Base-by-base conservation (phyloP, 2,329 filamentous ascomycete species). In the Microcyclosporella mali region DNA sequence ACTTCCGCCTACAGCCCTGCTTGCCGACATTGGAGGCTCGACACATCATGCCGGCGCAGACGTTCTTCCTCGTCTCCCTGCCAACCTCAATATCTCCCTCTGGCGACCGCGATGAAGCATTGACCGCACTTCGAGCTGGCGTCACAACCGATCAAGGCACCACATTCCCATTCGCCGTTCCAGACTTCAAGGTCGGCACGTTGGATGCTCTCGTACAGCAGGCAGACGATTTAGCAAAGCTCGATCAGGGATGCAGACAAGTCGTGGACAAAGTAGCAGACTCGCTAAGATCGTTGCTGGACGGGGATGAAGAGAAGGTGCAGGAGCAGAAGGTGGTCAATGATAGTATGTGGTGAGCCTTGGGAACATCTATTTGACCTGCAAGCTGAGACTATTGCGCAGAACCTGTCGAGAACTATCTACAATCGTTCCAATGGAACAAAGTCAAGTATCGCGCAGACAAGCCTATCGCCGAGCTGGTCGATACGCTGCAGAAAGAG, bases 101-200 rank as follows among this genome's bases (percentile, higher is more conserved):
- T 38, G 78, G 79, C 69, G 79, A 90, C 69, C 77, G 77, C 59
- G 84, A 90, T 55, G 87, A 94, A 66, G 88, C 90, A 52, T 73
- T 95, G 54, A 77, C 81, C 36, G 78, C 87, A 34, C 70, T 98
- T 49, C 79, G 81, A 55, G 71, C 81, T 43, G 87, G 82, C 32
- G 75, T 95, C 42, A 74, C 79, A 37, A 70, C 78, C 44, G 86
- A 94, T 57, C 82, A 85, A 65, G 88, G 85, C 62, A 79, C 77
- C 40, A 83, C 88, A 34, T 71, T 81, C 39, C 81, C 82, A 2
- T 95, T 97, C 63, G 71, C 78, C 43, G 84, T 97, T 51, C 92
- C 92, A 15, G 84, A 88, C 53, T 95, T 98, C 77, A 98, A 97
- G 73, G 94, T 98, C 65, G 92, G 92, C 45, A 95, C 92, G 0